These are phyloP conservation scores for Butyriboletus loyo DNA, from an alignment of 768 basidiomycete genomes.

Conservation along the genomic window DNA sequence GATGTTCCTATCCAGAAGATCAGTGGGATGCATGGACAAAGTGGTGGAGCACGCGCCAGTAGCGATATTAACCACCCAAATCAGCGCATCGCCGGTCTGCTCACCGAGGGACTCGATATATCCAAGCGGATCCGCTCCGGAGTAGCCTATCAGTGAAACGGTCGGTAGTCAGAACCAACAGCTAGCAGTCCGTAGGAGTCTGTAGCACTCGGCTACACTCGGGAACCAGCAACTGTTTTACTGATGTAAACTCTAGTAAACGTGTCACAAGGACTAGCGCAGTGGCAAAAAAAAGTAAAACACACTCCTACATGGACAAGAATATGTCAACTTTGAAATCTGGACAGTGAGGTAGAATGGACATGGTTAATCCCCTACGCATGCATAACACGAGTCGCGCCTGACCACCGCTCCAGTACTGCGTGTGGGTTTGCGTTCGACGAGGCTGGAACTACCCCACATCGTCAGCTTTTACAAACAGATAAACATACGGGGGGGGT, in stretches of 20 bases:
- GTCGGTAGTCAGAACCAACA: too few relatives aligned
- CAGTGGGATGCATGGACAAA: not conserved
- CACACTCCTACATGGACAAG: slow-evolving; percentile 33
- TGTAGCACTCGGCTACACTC: too few relatives aligned
- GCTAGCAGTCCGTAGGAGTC: too few relatives aligned
- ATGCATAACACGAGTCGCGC: too few relatives aligned
- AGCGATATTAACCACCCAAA: slow-evolving; percentile 2
- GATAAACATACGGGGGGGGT: not conserved
- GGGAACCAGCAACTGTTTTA: too few relatives aligned
- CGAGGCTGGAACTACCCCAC: not conserved
- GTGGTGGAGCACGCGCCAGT: not conserved
- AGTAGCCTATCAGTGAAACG: too few relatives aligned
- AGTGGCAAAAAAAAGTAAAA: not conserved
- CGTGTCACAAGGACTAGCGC: not conserved
- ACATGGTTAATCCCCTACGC: slow-evolving; percentile 2
- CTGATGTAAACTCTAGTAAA: not conserved
- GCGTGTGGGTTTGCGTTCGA: not conserved
- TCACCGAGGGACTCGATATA: not conserved
- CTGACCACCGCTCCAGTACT: not conserved
- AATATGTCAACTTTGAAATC: not conserved
- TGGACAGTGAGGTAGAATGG: not conserved
- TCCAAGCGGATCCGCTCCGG: not conserved
- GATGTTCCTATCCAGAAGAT: slow-evolving; percentile 35
- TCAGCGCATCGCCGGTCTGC: not conserved
- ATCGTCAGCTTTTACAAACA: not conserved